Evolutionary conservation across 495 filamentous ascomycete species (phyloP), one percentile per base, ranked within the genome.

Genomic region (Podospora bellae-mahoneyi): DNA sequence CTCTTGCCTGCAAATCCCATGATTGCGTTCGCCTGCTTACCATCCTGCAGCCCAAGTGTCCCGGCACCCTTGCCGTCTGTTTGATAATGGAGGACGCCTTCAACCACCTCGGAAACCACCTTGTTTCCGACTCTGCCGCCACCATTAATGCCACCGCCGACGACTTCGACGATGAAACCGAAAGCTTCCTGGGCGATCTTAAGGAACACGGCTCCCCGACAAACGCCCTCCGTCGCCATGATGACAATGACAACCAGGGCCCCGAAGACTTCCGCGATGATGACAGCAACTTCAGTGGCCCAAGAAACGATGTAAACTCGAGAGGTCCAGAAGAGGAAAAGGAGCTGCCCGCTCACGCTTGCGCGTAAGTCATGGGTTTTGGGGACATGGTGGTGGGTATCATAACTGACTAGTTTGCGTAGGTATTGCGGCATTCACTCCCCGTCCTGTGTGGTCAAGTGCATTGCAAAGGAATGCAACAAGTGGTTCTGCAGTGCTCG

Each of bases 401-500:
- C 48, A 58, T 53, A 66, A 64, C 72, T 68, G 13, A 73, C 62
- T 58, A 20, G 34, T 58, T 26, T 72, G 30, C 64, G 20, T 72
- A 96, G 92, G 62, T 99, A 99, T 78, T 99, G 95, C 75, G 95
- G 95, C 65, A 99, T 99, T 69, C 95, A 99, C 78, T 96, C 95
- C 68, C 88, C 94, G 13, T 89, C 90, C 75, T 94, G 92, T 70
- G 96, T 98, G 64, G 95, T 98, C 64, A 97, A 97, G 79, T 99
- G 95, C 76, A 84, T 99, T 64, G 85, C 90, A n/a, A 63, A 63
- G 32, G 61, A 63, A 62, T 99, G 95, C 80, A 92, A 86, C 82
- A 99, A 99, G 75, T 99, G 95, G 95, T 99, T 99, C 77, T 99
- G 95, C 81, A 98, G 95, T 77, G 93, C 95, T 62, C 91, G 94